Percentiles rank a stretch among this genome's conserved stretches.
Conservation (phyloP, 2,329 filamentous ascomycete species). For the Whalleya microplaca region DNA sequence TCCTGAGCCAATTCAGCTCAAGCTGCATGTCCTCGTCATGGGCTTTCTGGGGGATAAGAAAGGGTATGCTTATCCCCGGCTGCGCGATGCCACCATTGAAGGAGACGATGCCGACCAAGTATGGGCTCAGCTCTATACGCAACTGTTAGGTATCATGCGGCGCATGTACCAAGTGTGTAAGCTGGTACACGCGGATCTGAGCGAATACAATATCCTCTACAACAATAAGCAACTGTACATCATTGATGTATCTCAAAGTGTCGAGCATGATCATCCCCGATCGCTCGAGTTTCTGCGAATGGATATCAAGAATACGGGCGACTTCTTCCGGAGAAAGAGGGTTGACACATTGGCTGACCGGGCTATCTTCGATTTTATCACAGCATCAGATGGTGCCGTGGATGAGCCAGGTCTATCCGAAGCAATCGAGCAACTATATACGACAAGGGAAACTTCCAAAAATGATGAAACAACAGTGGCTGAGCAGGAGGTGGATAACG, state of each 20-base stretch:
- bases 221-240: conserved; percentile 82
- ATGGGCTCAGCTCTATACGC: conserved; percentile 80
- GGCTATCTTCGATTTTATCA: conserved; percentile 83
- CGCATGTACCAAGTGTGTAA: conserved; percentile 90
- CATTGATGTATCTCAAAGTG: conserved; percentile 96
- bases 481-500: conserved; percentile 76
- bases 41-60: conserved; percentile 85
- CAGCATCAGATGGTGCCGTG: conserved; percentile 59
- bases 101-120: conserved; percentile 69
- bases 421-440: conserved; percentile 69
- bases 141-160: conserved; percentile 87
- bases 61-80: conserved; percentile 83
- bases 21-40: conserved; percentile 96
- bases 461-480: conserved; percentile 56
- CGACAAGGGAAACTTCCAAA: conserved; percentile 53
- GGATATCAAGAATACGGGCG: conserved; percentile 96
- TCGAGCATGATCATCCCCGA: conserved; percentile 93
- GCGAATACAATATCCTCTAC: conserved; percentile 97
- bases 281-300: conserved; percentile 93
- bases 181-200: conserved; percentile 93
- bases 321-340: conserved; percentile 87
- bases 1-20: conserved; percentile 85
- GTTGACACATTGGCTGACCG: conserved; percentile 82
- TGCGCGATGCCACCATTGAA: conserved; percentile 81
- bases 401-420: conserved; percentile 65